Percentiles rank a stretch among this genome's conserved stretches.
phyloP scores from a whole-genome alignment of 768 basidiomycete species.

The Filobasidium floriforme region DNA sequence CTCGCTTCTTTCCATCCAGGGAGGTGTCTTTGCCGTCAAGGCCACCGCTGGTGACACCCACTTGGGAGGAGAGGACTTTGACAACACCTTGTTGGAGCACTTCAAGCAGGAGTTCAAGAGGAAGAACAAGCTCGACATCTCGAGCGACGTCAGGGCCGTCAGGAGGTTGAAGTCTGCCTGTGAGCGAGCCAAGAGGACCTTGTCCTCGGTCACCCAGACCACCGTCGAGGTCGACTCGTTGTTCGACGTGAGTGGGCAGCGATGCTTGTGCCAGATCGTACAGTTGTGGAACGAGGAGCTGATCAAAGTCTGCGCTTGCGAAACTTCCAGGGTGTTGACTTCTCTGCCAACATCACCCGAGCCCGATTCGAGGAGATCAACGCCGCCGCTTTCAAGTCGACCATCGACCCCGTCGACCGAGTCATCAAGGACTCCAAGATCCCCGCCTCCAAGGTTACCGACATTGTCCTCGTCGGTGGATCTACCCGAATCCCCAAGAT shows the following conservation, averaged over 20 bases:
- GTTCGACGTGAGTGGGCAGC: conserved; percentile 59
- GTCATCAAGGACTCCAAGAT: conserved; percentile 99
- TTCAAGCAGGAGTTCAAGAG: conserved; percentile 99
- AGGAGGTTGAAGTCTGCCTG: conserved; percentile 92
- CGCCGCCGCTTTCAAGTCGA: conserved; percentile 87
- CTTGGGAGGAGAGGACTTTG: conserved; percentile 99
- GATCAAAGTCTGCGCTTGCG: neutral
- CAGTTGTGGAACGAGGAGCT: neutral
- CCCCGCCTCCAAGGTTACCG: conserved; percentile 84
- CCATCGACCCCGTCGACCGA: conserved; percentile 95
- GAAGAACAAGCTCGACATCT: conserved; percentile 95
- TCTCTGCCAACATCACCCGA: conserved; percentile 96
- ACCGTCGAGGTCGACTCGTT: conserved; percentile 99
- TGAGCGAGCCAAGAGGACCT: conserved; percentile 98
- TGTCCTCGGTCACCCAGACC: conserved; percentile 96
- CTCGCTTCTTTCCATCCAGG: conserved; percentile 92
- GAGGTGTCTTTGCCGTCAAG: conserved; percentile 79
- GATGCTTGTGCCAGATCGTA: neutral
- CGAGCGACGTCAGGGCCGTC: conserved; percentile 91
- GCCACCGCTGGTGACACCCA: conserved; percentile 99
- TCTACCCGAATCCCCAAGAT: conserved; percentile 99
- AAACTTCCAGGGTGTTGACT: conserved; percentile 72
- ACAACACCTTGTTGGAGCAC: conserved; percentile 94
- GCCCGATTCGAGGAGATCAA: conserved; percentile 99
- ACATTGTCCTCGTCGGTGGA: conserved; percentile 98